Evolutionary conservation across 2,329 filamentous ascomycete species (phyloP), one percentile per base, ranked within the genome.

Genomic region (Metarhizium humberi): DNA sequence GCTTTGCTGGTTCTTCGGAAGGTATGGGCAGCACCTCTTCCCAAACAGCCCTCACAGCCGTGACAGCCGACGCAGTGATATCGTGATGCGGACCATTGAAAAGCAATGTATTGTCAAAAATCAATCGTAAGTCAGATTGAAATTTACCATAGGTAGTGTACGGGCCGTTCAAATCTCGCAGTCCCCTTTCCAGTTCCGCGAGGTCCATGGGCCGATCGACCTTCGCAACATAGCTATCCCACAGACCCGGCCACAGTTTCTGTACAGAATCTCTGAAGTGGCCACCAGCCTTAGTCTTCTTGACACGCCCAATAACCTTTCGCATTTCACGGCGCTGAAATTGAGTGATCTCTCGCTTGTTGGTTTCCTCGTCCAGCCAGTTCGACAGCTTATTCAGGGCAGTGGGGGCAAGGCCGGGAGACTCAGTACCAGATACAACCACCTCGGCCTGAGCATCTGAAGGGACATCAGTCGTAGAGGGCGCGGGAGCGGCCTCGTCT

Each of bases 181-280:
- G 71, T 61, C 88, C 92, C 53, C 79, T 77, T 66, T 97, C 92
- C 65, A 99, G 88, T 10, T 86, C 86, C 43, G 80, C 78, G 42
- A 99, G 79, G 69, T 97, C 92, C 77, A 95, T 92, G 0, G 92
- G 92, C 34, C 86, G 79, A 42, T 84, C 81, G 61, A 97, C 73
- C 58, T 75, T 84, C 40, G 86, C 76, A 1, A 81, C 75, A 59
- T 87, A 88, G 59, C 90, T 88, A 2, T 83, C 84, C 54, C 89
- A 90, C 45, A 97, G 83, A 32, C 75, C 77, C 45, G 96, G 80
- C 70, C 87, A 89, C 29, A 92, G 74, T 43, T 79, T 81, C 67
- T 89, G 80, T 7, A 97, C 94, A 0, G 94, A 86, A 46, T 85
- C 79, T 59, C 83, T 79, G 74, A 96, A 97, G 54, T 86, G 81